Evolutionary conservation across 306 rosid species (phyloP).

Genomic region (Quercus robur): DNA sequence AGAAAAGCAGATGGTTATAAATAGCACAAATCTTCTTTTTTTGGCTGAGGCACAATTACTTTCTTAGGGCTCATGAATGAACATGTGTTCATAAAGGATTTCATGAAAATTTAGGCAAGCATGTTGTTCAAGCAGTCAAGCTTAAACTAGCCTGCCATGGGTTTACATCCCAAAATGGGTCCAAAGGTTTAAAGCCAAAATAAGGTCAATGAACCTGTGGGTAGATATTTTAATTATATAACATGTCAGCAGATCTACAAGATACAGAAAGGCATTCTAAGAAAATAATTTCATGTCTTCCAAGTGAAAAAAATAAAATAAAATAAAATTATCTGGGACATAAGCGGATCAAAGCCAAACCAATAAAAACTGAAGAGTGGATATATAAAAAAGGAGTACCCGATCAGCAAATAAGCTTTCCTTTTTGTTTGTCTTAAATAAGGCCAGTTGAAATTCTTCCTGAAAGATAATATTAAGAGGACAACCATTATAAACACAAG

Average conservation of each 20-base stretch:
- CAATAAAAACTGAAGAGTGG: neutral
- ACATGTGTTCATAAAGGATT: neutral
- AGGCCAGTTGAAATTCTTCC: slow-evolving; percentile 83
- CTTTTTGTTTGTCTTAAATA: slow-evolving; percentile 73
- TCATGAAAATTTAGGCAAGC: slow-evolving; percentile 10
- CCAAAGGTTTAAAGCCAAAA: neutral
- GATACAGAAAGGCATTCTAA: neutral
- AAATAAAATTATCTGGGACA: neutral
- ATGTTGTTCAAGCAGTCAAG: neutral
- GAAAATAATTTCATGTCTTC: neutral
- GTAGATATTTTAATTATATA: neutral
- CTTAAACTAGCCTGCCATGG: neutral
- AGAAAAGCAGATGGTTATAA: slow-evolving; percentile 20
- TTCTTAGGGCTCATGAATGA: neutral
- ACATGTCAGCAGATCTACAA: neutral
- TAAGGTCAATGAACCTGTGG: neutral
- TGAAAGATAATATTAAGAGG: slow-evolving; percentile 25
- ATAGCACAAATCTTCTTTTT: neutral
- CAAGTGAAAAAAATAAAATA: neutral
- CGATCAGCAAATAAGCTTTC: slow-evolving; percentile 85
- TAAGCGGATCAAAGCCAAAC: neutral
- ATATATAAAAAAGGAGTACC: slow-evolving; percentile 36
- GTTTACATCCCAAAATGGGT: neutral
- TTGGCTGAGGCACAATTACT: neutral
- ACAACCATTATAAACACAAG: neutral